Conservation (phyloP, 176 grass and related monocot species). For the Triticum timopheevii region DNA sequence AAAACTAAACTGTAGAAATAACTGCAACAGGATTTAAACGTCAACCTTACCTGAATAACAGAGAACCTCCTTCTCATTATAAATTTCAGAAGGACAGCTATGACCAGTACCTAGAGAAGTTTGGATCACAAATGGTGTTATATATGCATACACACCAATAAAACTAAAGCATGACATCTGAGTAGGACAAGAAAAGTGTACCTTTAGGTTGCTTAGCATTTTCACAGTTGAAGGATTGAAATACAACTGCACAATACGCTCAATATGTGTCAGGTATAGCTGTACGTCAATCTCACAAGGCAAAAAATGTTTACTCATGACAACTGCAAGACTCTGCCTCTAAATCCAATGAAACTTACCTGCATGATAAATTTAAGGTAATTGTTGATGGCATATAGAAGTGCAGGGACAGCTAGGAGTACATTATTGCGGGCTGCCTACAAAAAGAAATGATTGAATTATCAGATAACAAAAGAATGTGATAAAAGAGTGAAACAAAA, state of each 20-base stretch:
- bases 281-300: conserved; percentile 5
- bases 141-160: background rate
- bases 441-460: conserved; percentile 32
- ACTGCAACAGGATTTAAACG: background rate
- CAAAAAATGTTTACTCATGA: conserved; percentile 28
- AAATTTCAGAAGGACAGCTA: conserved; percentile 91
- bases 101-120: conserved; percentile 85
- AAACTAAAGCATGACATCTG: conserved; percentile 17
- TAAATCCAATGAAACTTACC: conserved; percentile 47
- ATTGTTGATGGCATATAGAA: conserved; percentile 98
- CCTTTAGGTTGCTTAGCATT: conserved; percentile 99
- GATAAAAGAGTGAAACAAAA: conserved; percentile 2
- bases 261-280: conserved; percentile 23
- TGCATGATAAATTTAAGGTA: conserved; percentile 99
- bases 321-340: background rate
- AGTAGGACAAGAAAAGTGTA: conserved; percentile 28
- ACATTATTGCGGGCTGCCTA: conserved; percentile 96
- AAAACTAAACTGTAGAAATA: conserved; percentile 8
- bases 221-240: conserved; percentile 98
- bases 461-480: conserved; percentile 12
- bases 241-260: conserved; percentile 73
- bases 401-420: conserved; percentile 90
- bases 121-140: conserved; percentile 17
- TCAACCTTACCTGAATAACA: conserved; percentile 77
- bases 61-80: conserved; percentile 93